Evolutionary conservation across 208 protist genomes (phyloP).

Genomic region (Herpetomonas samuelpessoai): DNA sequence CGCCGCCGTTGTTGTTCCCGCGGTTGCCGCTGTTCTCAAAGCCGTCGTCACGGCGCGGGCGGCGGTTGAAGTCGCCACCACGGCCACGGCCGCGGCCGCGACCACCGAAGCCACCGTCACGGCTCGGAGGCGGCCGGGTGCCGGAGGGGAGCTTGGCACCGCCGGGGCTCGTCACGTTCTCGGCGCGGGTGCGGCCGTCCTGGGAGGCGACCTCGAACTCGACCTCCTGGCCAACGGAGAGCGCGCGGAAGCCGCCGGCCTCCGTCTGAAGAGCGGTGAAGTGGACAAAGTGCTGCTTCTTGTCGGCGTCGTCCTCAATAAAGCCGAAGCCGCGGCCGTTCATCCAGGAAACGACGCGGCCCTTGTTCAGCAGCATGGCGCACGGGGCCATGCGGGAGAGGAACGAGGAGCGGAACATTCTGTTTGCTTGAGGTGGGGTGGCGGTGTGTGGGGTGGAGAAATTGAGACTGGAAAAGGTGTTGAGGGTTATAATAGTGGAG

Average conservation of each 20-base stretch:
- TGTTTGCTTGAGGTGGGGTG: constrained; percentile 5
- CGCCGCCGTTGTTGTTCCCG: constrained; percentile 38
- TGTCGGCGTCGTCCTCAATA: constrained; percentile 86
- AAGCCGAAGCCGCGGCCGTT: constrained; percentile 90
- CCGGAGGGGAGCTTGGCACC: constrained; percentile 83
- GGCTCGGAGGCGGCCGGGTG: constrained; percentile 52
- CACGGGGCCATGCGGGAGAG: constrained; percentile 56
- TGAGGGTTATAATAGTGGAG: no score
- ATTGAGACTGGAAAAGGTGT: background rate
- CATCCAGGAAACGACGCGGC: constrained; percentile 90
- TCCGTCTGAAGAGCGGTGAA: constrained; percentile 91
- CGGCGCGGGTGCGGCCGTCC: constrained; percentile 85
- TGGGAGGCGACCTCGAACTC: constrained; percentile 89
- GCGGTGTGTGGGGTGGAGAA: background rate
- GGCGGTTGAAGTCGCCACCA: constrained; percentile 13
- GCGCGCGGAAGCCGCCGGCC: constrained; percentile 77
- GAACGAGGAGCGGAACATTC: constrained; percentile 67
- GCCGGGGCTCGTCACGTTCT: constrained; percentile 81
- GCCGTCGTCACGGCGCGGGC: constrained; percentile 17
- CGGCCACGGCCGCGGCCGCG: constrained; percentile 28
- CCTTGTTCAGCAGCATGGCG: constrained; percentile 71
- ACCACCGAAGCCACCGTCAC: constrained; percentile 28
- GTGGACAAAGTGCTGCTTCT: constrained; percentile 93
- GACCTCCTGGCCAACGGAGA: constrained; percentile 85
- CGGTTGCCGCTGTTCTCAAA: constrained; percentile 18